Conservation (phyloP, 2,329 filamentous ascomycete species). For the Colletotrichum karsti region DNA sequence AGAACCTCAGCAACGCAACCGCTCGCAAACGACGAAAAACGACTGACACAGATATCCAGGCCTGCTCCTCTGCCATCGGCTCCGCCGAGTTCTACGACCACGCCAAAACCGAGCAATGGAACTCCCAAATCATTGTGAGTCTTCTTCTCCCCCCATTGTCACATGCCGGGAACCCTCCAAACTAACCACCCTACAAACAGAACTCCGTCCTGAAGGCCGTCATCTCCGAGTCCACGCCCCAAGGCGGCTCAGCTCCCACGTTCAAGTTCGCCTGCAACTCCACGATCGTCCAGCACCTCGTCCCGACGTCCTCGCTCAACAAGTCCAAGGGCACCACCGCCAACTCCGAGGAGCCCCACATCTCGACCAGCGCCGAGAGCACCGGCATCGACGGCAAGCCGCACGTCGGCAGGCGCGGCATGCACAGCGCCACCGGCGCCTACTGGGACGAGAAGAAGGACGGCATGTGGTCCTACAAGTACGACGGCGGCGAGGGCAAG, state of each 20-base stretch:
- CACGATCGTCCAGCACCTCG: constrained; percentile 95
- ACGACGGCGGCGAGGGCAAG: constrained; percentile 73
- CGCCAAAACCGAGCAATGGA: constrained; percentile 85
- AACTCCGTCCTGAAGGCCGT: constrained; percentile 80
- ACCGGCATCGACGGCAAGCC: constrained; percentile 69
- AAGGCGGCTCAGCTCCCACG: constrained; percentile 64
- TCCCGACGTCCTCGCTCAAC: constrained; percentile 71
- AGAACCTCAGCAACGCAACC: constrained; percentile 38
- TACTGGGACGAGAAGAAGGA: constrained; percentile 94
- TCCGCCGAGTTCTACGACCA: constrained; percentile 86
- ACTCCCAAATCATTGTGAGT: constrained; percentile 88
- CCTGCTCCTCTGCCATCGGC: constrained; percentile 82
- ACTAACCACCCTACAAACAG: constrained; percentile 48
- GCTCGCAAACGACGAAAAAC: neutral
- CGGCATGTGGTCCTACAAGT: constrained; percentile 91
- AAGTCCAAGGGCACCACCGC: constrained; percentile 63
- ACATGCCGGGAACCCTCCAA: neutral
- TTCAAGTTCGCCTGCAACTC: constrained; percentile 98
- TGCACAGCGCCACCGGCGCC: constrained; percentile 86
- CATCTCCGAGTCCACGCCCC: constrained; percentile 76
- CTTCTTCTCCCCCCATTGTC: neutral
- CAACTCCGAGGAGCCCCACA: constrained; percentile 58
- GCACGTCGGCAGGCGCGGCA: constrained; percentile 86
- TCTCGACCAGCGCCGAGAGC: constrained; percentile 62
- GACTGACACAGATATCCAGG: constrained; percentile 58